Base-by-base conservation (phyloP, 306 rosid genomes). In the Malus fusca region DNA sequence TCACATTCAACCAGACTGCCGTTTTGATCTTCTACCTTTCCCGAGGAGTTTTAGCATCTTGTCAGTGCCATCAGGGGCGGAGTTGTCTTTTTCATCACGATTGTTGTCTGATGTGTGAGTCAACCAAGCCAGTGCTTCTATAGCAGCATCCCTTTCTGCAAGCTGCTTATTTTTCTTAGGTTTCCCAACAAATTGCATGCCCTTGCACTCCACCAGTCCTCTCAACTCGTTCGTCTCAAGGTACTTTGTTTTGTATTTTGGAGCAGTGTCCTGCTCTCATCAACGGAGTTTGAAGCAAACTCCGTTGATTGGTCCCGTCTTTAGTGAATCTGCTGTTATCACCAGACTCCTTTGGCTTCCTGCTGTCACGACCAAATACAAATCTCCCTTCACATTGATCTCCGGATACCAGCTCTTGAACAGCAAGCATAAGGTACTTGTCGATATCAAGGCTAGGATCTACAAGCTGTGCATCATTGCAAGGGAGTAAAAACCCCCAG, bases 251-350 rank as follows among this genome's bases (percentile, higher is more conserved):
- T 89, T 95, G 90, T 95, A 95, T 72, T 88, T 90, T n/a, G 98
- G 97, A 23, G 98, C 93, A 83, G 82, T 95, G 98, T 42, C 98
- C 97, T 63, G 98, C 98, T 69, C 97, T 82, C 98, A 92, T 95
- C 88, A 95, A 59, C 66, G 90, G 85, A 66, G 98, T 95, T 78
- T 95, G 98, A 53, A 90, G 87, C 86, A 95, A 87, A 85, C 95
- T 95, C 86, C 90, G 89, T 14, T 97, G 97, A 69, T 92, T 95
- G 67, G 97, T 85, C 62, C 98, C 97, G 67, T 95, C 98, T 85
- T 75, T 92, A 55, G 96, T 86, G 86, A 92, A 92, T 63, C 84
- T 90, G 75, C 69, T 84, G 55, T 84, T 82, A 63, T 88, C 96
- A 31, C 64, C 74, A 2, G 86, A 76, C 55, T 82, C 87, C 78